Percentiles rank a stretch among this genome's conserved stretches.
Evolutionary conservation across 306 rosid genomes (phyloP).

Genomic region (Cucurbita maxima): DNA sequence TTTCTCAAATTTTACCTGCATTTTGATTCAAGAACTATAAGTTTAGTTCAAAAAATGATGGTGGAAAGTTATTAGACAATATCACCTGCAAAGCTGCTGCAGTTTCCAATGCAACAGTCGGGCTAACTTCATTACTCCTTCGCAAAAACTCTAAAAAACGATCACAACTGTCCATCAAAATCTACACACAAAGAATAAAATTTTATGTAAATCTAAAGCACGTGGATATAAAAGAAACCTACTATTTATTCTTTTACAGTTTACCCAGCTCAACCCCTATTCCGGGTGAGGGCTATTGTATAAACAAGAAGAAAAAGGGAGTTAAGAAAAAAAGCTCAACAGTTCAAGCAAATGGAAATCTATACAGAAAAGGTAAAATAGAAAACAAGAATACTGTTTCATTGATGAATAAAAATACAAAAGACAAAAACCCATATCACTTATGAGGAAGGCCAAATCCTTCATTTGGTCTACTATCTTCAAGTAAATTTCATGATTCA

Average conservation of each 20-base stretch:
- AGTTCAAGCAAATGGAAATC: background rate
- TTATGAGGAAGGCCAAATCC: too few species aligned
- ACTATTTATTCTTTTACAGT: background rate
- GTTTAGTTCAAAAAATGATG: conserved; percentile 2
- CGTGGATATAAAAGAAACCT: background rate
- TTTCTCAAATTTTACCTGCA: conserved; percentile 76
- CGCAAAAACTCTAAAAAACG: conserved; percentile 71
- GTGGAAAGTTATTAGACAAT: conserved; percentile 1
- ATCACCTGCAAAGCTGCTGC: conserved; percentile 93
- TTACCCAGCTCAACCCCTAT: background rate
- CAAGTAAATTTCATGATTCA: too few species aligned
- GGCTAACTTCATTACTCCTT: conserved; percentile 91
- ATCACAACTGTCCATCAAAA: conserved; percentile 68
- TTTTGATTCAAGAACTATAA: conserved; percentile 8
- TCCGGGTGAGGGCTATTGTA: background rate
- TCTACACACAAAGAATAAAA: conserved; percentile 18
- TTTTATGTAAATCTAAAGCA: background rate
- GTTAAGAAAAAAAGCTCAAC: background rate
- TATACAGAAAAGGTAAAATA: background rate
- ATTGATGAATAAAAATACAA: background rate
- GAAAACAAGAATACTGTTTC: background rate
- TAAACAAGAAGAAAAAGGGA: background rate
- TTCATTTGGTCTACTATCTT: too few species aligned
- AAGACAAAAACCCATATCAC: too few species aligned
- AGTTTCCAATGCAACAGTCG: conserved; percentile 81